Base-by-base conservation (phyloP, 2,329 filamentous ascomycete species). In the Talaromyces piceae region DNA sequence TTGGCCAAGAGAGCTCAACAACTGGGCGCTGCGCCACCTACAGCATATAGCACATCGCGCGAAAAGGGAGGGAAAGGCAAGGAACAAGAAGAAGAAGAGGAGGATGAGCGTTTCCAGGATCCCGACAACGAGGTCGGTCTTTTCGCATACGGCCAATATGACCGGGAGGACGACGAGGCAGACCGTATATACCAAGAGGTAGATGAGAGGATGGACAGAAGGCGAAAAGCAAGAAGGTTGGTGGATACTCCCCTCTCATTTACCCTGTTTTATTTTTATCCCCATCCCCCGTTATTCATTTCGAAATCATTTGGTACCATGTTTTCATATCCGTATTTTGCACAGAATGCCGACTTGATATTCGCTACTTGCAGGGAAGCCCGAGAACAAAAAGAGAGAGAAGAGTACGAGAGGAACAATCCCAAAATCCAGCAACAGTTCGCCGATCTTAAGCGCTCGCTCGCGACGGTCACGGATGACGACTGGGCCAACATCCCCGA, bases 351-450 rank as follows among this genome's bases (percentile, higher is more conserved):
- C 85, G 84, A 90, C 84, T 72, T 80, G 73, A 76, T 67, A 63
- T 70, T 75, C 76, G 73, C 62, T 70, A 68, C 63, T 68, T 78
- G 71, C 79, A 95, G 93, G 82, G 93, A 98, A 86, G 86, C 85
- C 66, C 89, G 93, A 69, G 93, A 98, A 71, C 77, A 87, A 67
- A 81, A 88, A 74, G 91, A 98, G 76, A 83, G 80, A 68, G 89
- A 95, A 66, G 91, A 97, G 64, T 95, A 95, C 78, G 91, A 98
- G 74, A 84, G 86, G 60, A 91, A 95, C 68, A 97, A 98, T 67
- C 93, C 93, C 12, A 98, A 97, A 72, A 96, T 98, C 48, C 88
- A 95, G 65, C 88, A 96, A 60, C 93, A 98, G 69, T 98, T 98
- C 68, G 90, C 91, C 65, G 93, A 97, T 62, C 74, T 97, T 47